These are phyloP conservation scores for Aspergillus pseudoglaucus DNA, from an alignment of 2,329 filamentous ascomycete genomes.

Conservation along the genomic window DNA sequence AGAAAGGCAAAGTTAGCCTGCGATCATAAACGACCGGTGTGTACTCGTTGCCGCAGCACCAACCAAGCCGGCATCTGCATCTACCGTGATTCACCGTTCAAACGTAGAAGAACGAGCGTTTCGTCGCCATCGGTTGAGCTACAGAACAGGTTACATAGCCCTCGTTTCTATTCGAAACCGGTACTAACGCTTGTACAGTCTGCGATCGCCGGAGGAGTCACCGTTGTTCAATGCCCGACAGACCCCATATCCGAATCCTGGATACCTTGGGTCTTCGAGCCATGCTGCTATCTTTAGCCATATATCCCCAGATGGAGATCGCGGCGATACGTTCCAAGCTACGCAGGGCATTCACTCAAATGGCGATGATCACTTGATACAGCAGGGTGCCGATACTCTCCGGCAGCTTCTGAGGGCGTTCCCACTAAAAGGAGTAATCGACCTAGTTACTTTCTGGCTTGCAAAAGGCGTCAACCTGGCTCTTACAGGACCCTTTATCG, in stretches of 20 bases:
- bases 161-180: not conserved
- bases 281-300: conserved; percentile 25
- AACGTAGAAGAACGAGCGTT: conserved; percentile 13
- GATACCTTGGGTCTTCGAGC: conserved; percentile 22
- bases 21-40: conserved; percentile 2
- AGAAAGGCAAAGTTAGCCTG: conserved; percentile 3
- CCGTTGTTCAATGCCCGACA: conserved; percentile 15
- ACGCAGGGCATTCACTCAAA: conserved; percentile 6
- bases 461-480: too few species aligned
- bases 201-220: conserved; percentile 12
- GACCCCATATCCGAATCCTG: conserved; percentile 22
- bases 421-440: conserved; percentile 9
- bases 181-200: conserved; percentile 1
- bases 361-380: conserved; percentile 17
- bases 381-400: conserved; percentile 20
- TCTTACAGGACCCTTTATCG: too few species aligned
- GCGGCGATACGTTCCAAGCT: not conserved
- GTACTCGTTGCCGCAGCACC: not conserved
- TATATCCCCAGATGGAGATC: conserved; percentile 17
- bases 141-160: not conserved
- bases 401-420: conserved; percentile 16
- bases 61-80: conserved; percentile 21
- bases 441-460: conserved; percentile 10
- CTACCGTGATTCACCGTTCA: conserved; percentile 21
- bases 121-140: not conserved